phyloP scores from a whole-genome alignment of 2,329 filamentous ascomycete genomes.

The Pestalotiopsis sp. region DNA sequence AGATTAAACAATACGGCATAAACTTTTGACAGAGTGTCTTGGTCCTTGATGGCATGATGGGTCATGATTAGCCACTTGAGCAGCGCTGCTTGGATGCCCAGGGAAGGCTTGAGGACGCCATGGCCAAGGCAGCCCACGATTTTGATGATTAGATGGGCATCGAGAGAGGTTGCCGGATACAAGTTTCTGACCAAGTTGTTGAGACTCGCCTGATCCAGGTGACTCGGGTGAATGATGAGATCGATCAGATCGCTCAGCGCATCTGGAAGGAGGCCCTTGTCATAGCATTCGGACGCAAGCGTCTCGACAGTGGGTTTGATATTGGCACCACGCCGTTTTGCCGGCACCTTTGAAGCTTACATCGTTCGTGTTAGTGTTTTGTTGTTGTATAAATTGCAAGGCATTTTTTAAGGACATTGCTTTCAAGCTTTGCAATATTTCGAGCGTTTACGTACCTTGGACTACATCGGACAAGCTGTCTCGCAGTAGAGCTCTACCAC shows the following conservation, averaged over 20 bases:
- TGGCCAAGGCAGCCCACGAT: constrained; percentile 77
- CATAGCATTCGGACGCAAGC: constrained; percentile 65
- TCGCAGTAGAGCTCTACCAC: not conserved
- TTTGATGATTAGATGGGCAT: constrained; percentile 61
- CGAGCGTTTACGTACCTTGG: not conserved
- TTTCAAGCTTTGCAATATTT: constrained; percentile 15
- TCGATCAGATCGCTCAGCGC: constrained; percentile 66
- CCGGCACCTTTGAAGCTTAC: constrained; percentile 59
- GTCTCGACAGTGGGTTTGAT: constrained; percentile 67
- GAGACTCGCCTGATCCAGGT: constrained; percentile 76
- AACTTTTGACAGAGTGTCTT: constrained; percentile 64
- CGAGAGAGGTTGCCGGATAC: constrained; percentile 71
- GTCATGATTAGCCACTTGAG: constrained; percentile 80
- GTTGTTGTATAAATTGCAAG: too few species aligned
- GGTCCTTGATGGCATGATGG: constrained; percentile 70
- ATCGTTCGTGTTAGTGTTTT: not conserved
- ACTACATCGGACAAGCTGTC: constrained; percentile 8
- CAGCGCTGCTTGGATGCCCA: constrained; percentile 70
- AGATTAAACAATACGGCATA: constrained; percentile 81
- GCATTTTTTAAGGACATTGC: too few species aligned
- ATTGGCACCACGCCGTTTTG: constrained; percentile 66
- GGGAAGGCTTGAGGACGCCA: constrained; percentile 73
- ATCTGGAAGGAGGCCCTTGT: constrained; percentile 65
- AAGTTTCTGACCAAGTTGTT: constrained; percentile 71
- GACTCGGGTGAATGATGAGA: constrained; percentile 65